Base-by-base conservation (phyloP, 1,284 basidiomycete species). In the Cryptococcus amylolentus region DNA sequence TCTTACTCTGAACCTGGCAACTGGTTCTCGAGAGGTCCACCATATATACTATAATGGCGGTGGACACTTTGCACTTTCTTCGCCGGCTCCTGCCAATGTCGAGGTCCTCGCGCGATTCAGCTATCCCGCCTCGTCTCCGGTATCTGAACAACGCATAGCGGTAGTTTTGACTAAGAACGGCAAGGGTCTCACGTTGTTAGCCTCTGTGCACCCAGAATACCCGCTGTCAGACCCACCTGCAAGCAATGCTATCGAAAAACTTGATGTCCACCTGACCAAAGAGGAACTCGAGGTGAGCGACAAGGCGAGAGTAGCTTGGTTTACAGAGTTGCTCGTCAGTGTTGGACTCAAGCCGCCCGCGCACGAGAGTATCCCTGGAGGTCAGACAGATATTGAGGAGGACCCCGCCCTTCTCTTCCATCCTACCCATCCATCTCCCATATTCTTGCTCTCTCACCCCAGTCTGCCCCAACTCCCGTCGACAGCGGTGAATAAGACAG, bases 151-250 rank as follows among this genome's bases (percentile, higher is more conserved):
- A n/a, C 74, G 69, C 0, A 66, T 83, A 18, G 86, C 86, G 1
- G 84, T 79, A 0, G 78, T 86, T 5, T 70, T 77, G 4, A 82
- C 80, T 43, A 67, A 63, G 0, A 76, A 85, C n/a, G 84, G 83
- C 0, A 67, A 72, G 20, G 89, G 88, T 2, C 80, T 76, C 27
- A 82, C 84, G 0, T 70, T 84, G 1, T 75, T 89, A 6, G 87
- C 84, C 80, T 81, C 82, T 3, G 79, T 84, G 0, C 86, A 84
- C 64, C 79, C 86, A 20, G 89, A 89, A 68, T 84, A 84, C 63
- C 80, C 85, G 3, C 67, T 83, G 39, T 68, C 77, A 52, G 73
- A 77, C 49, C 80, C 81, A 31, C 79, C 80, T 9, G 78, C 77
- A 4, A 63, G 74, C n/a, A 69, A 78, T 18, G 73, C 78, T 4